Evolutionary conservation across 129 eudicot genomes (phyloP).

Genomic region (Mikania micrantha): DNA sequence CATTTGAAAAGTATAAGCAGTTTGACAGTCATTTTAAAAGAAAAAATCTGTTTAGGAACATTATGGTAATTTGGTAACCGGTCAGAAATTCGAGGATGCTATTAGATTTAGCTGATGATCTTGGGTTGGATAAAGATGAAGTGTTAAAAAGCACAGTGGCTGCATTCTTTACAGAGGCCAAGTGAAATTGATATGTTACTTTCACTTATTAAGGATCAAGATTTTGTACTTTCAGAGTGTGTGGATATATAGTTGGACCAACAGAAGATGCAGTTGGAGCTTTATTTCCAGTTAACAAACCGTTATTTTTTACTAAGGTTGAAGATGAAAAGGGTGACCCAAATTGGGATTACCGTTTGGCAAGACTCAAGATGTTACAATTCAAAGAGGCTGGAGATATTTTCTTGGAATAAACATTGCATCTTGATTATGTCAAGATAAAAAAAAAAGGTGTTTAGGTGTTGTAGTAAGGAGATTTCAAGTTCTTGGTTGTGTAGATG

Average conservation of each 20-base stretch:
- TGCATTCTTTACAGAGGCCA: conserved; percentile 61
- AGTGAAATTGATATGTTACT: conserved; percentile 57
- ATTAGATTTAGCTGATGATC: conserved; percentile 68
- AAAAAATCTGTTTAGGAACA: conserved; percentile 66
- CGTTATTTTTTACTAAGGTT: conserved; percentile 40
- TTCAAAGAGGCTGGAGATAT: conserved; percentile 85
- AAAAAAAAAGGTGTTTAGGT: too few species aligned
- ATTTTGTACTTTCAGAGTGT: conserved; percentile 79
- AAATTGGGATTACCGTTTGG: conserved; percentile 68
- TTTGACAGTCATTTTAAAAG: conserved; percentile 51
- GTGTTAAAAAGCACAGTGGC: conserved; percentile 87
- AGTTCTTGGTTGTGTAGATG: too few species aligned
- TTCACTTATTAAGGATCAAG: conserved; percentile 64
- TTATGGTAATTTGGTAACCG: conserved; percentile 60
- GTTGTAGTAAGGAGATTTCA: too few species aligned
- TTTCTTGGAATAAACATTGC: conserved; percentile 77
- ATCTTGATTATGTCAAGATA: conserved; percentile 5
- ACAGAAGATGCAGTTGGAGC: conserved; percentile 76
- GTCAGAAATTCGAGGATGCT: conserved; percentile 59
- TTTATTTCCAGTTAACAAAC: conserved; percentile 63
- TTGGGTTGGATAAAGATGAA: conserved; percentile 70
- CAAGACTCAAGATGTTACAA: conserved; percentile 77
- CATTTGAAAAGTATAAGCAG: conserved; percentile 38
- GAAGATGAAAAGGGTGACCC: conserved; percentile 38
- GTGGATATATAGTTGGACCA: conserved; percentile 62